Conservation (phyloP, 306 rosid genomes). For the Vigna radiata region DNA sequence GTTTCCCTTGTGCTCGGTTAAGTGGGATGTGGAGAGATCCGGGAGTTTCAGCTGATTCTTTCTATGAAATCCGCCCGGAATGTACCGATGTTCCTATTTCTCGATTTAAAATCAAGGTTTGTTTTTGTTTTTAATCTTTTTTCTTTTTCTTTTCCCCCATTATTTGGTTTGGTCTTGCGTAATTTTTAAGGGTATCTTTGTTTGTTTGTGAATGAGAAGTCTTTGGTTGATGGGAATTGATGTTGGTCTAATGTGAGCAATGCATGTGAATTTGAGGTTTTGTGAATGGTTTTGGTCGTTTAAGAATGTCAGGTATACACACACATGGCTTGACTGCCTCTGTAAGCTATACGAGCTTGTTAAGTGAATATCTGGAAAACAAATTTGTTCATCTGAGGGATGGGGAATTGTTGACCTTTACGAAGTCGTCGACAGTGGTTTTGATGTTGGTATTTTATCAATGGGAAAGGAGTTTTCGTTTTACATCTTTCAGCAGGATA, state of each 20-base stretch:
- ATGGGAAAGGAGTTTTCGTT: not conserved
- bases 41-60: slow-evolving; percentile 92
- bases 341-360: slow-evolving; percentile 31
- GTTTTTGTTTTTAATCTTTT: not conserved
- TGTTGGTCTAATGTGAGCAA: slow-evolving; percentile 33
- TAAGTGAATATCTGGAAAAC: slow-evolving; percentile 11
- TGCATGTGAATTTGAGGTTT: slow-evolving; percentile 29
- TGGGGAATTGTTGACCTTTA: not conserved
- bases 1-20: slow-evolving; percentile 27
- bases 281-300: slow-evolving; percentile 32
- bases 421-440: slow-evolving; percentile 7
- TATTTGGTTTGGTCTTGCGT: slow-evolving; percentile 16
- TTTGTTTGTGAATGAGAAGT: not conserved
- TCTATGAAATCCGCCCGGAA: slow-evolving; percentile 86
- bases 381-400: slow-evolving; percentile 26
- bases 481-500: slow-evolving; percentile 28
- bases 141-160: not conserved
- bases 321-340: not conserved
- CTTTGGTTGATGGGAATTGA: slow-evolving; percentile 28
- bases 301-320: not conserved
- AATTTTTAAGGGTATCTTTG: slow-evolving; percentile 29
- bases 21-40: slow-evolving; percentile 88
- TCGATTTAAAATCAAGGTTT: slow-evolving; percentile 92
- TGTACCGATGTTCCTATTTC: slow-evolving; percentile 85
- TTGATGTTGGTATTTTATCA: slow-evolving; percentile 5